Evolutionary conservation across 495 filamentous ascomycete species (phyloP), one percentile per base, ranked within the genome.

Genomic region (Neohortaea acidophila): DNA sequence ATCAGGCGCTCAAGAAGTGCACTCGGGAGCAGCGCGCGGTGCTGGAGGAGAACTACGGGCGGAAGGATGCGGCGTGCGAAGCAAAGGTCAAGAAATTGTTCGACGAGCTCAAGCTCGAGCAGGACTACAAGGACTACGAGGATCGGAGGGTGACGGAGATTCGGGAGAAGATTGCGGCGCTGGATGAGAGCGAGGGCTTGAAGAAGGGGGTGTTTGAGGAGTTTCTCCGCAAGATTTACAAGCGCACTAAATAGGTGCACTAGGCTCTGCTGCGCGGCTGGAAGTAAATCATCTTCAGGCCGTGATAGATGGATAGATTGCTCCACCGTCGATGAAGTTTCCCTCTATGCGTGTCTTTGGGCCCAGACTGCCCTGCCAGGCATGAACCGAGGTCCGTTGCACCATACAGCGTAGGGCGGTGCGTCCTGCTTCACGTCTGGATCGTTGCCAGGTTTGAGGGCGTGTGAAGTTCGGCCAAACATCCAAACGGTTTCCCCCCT

Each of bases 151-250:
- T 96, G 30, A 62, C 59, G 15, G 74, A 85, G 57, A 69, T 97
- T 39, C 66, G 70, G 48, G 58, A 62, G 37, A 68, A 79, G 66
- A 94, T 96, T 51, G 69, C 62, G 11, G 60, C 77, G 39, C 65
- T 96, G 29, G 83, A 96, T 54, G 84, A 93, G 68, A 66, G 65
- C 23, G 68, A 80, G 45, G 91, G 89, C 6, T 60, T 96, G 52
- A 93, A 86, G 70, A 84, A 77, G 70, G 72, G 66, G 36, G 73
- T 96, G 18, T 93, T 96, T 51, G 81, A 94, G 52, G 65, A 72
- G 21, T 96, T 94, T 72, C 66, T 97, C 47, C 64, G 61, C 54
- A 97, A 96, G 73, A 94, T 97, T 57, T 94, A 94, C 67, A 91
- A 92, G 70, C 72, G 89, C 52, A 89, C 70, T 68, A 94, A 91